Conservation (phyloP, 805 yeast genomes). For the Spathaspora arborariae region DNA sequence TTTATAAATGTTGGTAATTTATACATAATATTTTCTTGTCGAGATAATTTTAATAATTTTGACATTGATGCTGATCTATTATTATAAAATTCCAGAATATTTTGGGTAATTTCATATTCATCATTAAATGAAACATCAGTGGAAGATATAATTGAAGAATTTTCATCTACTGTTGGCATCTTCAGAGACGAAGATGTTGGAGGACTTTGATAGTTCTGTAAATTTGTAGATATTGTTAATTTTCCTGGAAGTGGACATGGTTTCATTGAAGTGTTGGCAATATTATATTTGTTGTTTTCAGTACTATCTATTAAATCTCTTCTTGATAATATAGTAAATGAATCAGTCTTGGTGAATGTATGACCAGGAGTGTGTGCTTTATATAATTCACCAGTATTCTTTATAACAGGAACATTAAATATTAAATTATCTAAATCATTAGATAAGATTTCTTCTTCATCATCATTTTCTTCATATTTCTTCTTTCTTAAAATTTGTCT, state of each 20-base stretch:
- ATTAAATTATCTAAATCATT: conserved; percentile 35
- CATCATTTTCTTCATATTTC: conserved; percentile 38
- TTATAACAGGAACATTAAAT: conserved; percentile 42
- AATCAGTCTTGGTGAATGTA: neutral
- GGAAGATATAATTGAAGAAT: conserved; percentile 2
- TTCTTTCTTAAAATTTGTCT: conserved; percentile 35
- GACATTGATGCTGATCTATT: conserved; percentile 33
- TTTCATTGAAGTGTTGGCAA: conserved; percentile 7
- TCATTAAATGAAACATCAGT: conserved; percentile 11
- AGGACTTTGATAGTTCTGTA: neutral
- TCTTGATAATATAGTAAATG: conserved; percentile 17
- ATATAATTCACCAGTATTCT: conserved; percentile 31
- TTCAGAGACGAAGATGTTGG: neutral
- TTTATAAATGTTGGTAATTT: conserved; percentile 36
- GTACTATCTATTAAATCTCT: conserved; percentile 19
- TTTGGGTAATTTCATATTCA: conserved; percentile 32
- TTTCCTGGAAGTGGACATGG: conserved; percentile 32
- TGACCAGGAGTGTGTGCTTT: neutral
- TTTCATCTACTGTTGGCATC: neutral
- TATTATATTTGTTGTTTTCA: conserved; percentile 15
- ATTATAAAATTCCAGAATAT: conserved; percentile 33
- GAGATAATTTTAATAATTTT: conserved; percentile 24
- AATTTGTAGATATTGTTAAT: conserved; percentile 8
- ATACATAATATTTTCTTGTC: conserved; percentile 32
- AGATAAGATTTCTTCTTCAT: conserved; percentile 36